phyloP scores from a whole-genome alignment of 2,329 filamentous ascomycete species.

The Volutella citrinella region DNA sequence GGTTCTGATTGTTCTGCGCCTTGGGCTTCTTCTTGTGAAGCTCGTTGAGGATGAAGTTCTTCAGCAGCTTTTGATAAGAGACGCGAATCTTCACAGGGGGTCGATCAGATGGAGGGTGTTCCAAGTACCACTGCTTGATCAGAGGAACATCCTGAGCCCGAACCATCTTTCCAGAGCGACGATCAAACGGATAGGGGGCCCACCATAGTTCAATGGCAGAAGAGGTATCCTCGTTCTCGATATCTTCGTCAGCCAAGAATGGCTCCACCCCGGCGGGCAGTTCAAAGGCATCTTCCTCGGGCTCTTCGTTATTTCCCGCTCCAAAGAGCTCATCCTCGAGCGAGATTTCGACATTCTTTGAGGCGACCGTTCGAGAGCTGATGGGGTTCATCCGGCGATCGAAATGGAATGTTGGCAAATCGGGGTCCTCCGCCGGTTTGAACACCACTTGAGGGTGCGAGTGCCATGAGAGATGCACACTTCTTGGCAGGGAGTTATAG shows the following conservation, averaged over 20 bases:
- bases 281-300: conserved; percentile 80
- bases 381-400: conserved; percentile 98
- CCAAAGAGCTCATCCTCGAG: conserved; percentile 96
- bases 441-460: conserved; percentile 93
- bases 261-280: conserved; percentile 78
- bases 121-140: conserved; percentile 97
- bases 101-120: conserved; percentile 80
- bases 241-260: conserved; percentile 83
- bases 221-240: conserved; percentile 85
- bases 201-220: conserved; percentile 95
- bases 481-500: conserved; percentile 94
- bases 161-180: conserved; percentile 92
- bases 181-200: conserved; percentile 95
- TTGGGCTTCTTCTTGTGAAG: conserved; percentile 95
- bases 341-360: conserved; percentile 87
- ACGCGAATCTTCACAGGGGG: conserved; percentile 97
- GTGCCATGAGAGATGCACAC: conserved; percentile 91
- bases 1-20: conserved; percentile 89
- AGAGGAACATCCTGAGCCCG: conserved; percentile 94
- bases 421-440: conserved; percentile 80
- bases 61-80: conserved; percentile 96
- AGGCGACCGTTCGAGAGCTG: conserved; percentile 87
- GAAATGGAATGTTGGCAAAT: conserved; percentile 94
- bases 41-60: conserved; percentile 94
- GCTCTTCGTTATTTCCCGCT: conserved; percentile 66